Evolutionary conservation across 192 early-diverging fungal genomes (phyloP), one percentile per base, ranked within the genome.

Genomic region (Coemansia sp.): DNA sequence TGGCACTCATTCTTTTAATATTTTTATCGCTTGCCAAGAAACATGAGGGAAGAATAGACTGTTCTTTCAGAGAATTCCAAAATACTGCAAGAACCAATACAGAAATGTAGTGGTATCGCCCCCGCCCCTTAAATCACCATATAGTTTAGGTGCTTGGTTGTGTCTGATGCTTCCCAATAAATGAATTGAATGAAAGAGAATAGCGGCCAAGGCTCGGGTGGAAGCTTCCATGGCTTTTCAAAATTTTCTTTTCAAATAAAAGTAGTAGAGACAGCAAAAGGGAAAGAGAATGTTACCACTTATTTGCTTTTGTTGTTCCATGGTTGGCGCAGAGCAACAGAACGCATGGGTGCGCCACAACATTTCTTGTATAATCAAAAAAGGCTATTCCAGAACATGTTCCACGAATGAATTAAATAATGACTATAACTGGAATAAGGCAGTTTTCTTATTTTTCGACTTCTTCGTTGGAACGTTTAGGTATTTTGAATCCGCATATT

Each of bases 311-410:
- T n/a, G n/a, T n/a, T n/a, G n/a, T n/a, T 7, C 7, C 30, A 13
- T 31, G 30, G 28, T 31, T 57, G 48, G 48, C 18, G 26, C 25
- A 51, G 7, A 51, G 26, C 48, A n/a, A 51, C 48, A 51, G 7
- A 9, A 34, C n/a, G 55, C 55, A 26, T 57, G 55, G 31, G 31
- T 57, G 31, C 55, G 55, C 55, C 55, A 57, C 55, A 57, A 4
- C 7, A 7, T 57, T 34, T 20, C n/a, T 13, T 31, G 55, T 33
- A 57, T 57, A 57, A 57, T 57, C 12, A 18, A 57, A 10, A 4
- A 18, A 57, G 29, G 55, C 33, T 34, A 34, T 57, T 57, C 55
- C n/a, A 57, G 55, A 57, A 57, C 31, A 57, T 20, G 18, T 51
- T 51, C 48, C 48, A 51, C 26, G 20, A 51, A 26, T 26, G 48